Conservation (phyloP, 2,329 filamentous ascomycete species). For the Neonectria coccinea region DNA sequence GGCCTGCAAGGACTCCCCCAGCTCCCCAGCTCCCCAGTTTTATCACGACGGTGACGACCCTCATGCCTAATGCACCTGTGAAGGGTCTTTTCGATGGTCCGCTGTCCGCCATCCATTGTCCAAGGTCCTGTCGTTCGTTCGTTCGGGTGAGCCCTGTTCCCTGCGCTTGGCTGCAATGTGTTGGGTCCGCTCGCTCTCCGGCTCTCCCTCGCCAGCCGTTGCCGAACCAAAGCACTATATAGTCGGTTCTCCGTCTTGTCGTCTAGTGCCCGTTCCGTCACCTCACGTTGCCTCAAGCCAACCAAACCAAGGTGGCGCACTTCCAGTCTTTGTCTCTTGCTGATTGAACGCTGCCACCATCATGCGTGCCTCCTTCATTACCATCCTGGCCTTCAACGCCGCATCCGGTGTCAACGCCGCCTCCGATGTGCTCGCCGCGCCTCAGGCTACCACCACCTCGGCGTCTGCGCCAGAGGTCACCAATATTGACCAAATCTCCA, state of each 20-base stretch:
- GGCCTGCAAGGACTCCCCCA: background rate
- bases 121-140: background rate
- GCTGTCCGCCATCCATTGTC: background rate
- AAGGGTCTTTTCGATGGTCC: constrained; percentile 1
- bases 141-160: background rate
- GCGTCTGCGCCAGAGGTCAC: constrained; percentile 35
- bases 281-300: constrained; percentile 23
- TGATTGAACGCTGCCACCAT: constrained; percentile 21
- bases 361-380: constrained; percentile 39
- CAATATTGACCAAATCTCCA: constrained; percentile 36
- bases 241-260: constrained; percentile 12
- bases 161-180: background rate
- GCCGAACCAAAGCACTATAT: constrained; percentile 11
- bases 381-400: constrained; percentile 42
- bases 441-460: constrained; percentile 27
- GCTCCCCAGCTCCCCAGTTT: constrained; percentile 4
- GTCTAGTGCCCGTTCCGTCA: background rate
- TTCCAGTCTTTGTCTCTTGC: background rate
- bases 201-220: background rate
- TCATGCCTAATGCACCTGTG: background rate
- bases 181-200: background rate
- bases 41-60: background rate
- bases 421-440: constrained; percentile 36
- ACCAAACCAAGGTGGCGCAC: constrained; percentile 16
- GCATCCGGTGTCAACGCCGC: constrained; percentile 39